Conservation (phyloP, 2,329 filamentous ascomycete species). For the Penicillium fuscoglaucum region DNA sequence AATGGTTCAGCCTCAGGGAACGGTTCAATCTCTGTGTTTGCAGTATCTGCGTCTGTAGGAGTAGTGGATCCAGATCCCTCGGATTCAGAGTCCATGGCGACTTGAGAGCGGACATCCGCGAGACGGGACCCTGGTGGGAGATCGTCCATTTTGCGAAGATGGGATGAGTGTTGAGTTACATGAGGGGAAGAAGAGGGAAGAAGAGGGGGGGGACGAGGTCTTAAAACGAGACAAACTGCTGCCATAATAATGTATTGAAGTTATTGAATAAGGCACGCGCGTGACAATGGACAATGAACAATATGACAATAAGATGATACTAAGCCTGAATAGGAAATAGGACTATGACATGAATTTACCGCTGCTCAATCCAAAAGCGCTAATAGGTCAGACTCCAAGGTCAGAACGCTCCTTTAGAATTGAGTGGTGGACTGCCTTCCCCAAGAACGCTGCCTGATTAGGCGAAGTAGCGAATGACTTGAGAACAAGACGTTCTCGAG, state of each 20-base stretch:
- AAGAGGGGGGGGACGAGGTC: neutral
- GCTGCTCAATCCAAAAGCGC: conserved; percentile 33
- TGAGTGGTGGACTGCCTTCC: conserved; percentile 34
- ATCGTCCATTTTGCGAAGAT: conserved; percentile 4
- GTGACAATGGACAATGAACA: neutral
- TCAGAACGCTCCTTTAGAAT: conserved; percentile 26
- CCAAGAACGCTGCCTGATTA: conserved; percentile 25
- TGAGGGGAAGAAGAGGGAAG: neutral
- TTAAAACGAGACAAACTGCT: neutral
- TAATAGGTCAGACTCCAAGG: conserved; percentile 14
- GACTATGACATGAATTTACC: conserved; percentile 28
- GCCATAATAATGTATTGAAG: neutral
- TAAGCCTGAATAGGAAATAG: neutral
- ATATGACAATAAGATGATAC: neutral
- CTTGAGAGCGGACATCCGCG: conserved; percentile 14
- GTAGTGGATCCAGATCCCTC: neutral
- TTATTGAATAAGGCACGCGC: neutral
- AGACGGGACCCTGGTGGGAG: conserved; percentile 1
- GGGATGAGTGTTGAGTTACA: neutral
- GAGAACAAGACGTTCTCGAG: conserved; percentile 37
- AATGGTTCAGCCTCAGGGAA: conserved; percentile 33
- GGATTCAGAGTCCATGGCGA: conserved; percentile 12
- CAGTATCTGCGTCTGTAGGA: neutral
- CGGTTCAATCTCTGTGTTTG: conserved; percentile 16
- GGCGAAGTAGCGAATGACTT: conserved; percentile 25